Base-by-base conservation (phyloP, 129 eudicot species). In the Rutidosis leptorrhynchoides region DNA sequence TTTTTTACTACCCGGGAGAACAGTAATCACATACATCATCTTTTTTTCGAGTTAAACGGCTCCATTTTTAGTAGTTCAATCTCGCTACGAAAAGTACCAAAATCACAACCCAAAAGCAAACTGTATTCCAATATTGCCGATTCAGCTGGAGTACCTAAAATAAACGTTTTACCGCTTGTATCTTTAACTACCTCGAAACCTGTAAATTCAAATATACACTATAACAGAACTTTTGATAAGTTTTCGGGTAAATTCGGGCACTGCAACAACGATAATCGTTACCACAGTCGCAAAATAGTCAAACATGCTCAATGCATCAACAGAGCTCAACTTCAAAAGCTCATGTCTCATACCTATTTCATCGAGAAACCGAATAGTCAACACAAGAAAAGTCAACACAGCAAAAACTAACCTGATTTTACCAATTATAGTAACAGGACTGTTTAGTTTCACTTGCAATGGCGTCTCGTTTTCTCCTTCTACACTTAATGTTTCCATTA, bases 391-490 rank as follows among this genome's bases (percentile, higher is more conserved):
- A n/a, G n/a, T n/a, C n/a, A n/a, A n/a, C n/a, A n/a, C n/a, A n/a
- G n/a, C n/a, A n/a, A n/a, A n/a, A n/a, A n/a, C n/a, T n/a, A n/a
- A n/a, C n/a, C n/a, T n/a, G n/a, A n/a, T 85, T 62, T 84, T 82
- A 45, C 96, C 99, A 26, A 93, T 93, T 27, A 93, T 64, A 16
- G 99, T 93, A 43, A n/a, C n/a, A 32, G 86, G 96, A 30, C 96
- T 95, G 33, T 88, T 92, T 16, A 92, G 58, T 72, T 92, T 92
- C 19, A 88, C 98, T 68, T 92, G 98, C 60, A 92, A 74, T 5
- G 98, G 98, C 11, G 98, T 92, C 83, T 92, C 98, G 58, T 82
- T 87, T 62, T 93, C 96, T 49, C 95, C 96, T 11, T 93, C n/a
- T n/a, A n/a, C 99, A 52, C 78, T 69, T 30, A 89, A 62, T 5